Evolutionary conservation across 371 early-diverging fungal genomes (phyloP).

Genomic region (Basidiobolus meristosporus): DNA sequence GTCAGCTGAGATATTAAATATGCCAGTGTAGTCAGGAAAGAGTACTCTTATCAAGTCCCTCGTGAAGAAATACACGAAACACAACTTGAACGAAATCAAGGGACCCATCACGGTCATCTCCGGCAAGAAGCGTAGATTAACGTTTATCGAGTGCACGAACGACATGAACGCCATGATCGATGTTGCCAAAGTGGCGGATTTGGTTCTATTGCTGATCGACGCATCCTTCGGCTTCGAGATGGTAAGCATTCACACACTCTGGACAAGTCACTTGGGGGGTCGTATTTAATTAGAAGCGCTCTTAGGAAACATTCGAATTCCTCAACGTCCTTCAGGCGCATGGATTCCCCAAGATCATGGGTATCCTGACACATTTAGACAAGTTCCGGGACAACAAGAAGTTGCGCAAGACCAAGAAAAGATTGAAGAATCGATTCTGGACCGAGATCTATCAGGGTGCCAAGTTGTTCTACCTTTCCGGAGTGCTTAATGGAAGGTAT

Average conservation of each 20-base stretch:
- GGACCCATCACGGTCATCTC: conserved; percentile 94
- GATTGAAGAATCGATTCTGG: conserved; percentile 95
- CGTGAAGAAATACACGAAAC: conserved; percentile 89
- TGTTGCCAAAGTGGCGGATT: conserved; percentile 92
- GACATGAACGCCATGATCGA: conserved; percentile 97
- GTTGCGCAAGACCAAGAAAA: conserved; percentile 76
- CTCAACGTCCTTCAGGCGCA: conserved; percentile 92
- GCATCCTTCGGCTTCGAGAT: conserved; percentile 97
- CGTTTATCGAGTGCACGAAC: conserved; percentile 90
- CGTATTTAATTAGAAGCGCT: no score
- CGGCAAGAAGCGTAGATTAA: conserved; percentile 86
- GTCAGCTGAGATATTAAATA: not conserved
- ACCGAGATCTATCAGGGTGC: conserved; percentile 96
- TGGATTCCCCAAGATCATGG: conserved; percentile 96
- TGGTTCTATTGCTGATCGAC: conserved; percentile 90
- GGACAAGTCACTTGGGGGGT: no score
- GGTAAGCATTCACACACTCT: conserved; percentile 19
- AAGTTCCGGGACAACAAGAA: conserved; percentile 80
- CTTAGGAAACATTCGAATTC: conserved; percentile 94
- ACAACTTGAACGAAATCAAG: conserved; percentile 72
- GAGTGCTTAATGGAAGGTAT: conserved; percentile 84
- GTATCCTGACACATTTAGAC: conserved; percentile 88
- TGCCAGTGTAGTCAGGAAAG: conserved; percentile 65
- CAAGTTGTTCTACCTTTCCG: conserved; percentile 89
- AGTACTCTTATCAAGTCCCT: conserved; percentile 86